Evolutionary conservation across 768 basidiomycete species (phyloP), one percentile per base, ranked within the genome.

Genomic region (Coprinopsis strossmayeri): DNA sequence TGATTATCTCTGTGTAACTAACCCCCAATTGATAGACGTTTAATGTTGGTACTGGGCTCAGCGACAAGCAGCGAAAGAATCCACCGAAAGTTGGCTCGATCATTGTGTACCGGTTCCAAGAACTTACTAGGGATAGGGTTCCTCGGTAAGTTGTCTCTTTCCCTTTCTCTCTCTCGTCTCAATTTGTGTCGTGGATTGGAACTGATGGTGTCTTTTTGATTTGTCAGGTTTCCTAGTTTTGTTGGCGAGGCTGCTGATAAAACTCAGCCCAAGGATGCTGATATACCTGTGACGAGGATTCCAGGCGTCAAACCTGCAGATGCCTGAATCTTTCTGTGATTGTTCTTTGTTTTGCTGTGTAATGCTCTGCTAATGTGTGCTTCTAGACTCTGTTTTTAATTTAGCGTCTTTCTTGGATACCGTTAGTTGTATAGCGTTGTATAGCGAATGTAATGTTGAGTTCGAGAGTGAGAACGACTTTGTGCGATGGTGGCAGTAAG

Each of bases 31-130:
- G 25, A 23, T 49, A 80, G 79, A 70, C 62, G 2, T 82, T 82
- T 64, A 78, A 70, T 46, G 76, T 78, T 2, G 79, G 79, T 9
- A 74, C 73, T 2, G 79, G 79, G 1, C 61, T 82, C 34, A 71
- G 64, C 13, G 78, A 81, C 57, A 74, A 73, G 50, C 74, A 74
- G 48, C 72, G 79, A 49, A 65, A 66, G 49, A 68, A 69, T 30
- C 79, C 79, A n/a, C 78, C 79, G 2, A 72, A 73, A 53, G 58
- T 79, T 26, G 79, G 78, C 3, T 59, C 71, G 0, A 79, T 82
- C 49, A 73, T 82, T 26, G 67, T 67, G 0, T 82, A 82, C 61
- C 69, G 77, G 26, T 82, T 81, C 59, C 78, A 80, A 54, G 79
- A 81, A 56, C 62, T 82, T 15, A 80, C 78, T 1, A 70, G 65